Percentiles rank a stretch among this genome's conserved stretches.
phyloP scores from a whole-genome alignment of 23 red algal species.

The Gracilaria gracilis region DNA sequence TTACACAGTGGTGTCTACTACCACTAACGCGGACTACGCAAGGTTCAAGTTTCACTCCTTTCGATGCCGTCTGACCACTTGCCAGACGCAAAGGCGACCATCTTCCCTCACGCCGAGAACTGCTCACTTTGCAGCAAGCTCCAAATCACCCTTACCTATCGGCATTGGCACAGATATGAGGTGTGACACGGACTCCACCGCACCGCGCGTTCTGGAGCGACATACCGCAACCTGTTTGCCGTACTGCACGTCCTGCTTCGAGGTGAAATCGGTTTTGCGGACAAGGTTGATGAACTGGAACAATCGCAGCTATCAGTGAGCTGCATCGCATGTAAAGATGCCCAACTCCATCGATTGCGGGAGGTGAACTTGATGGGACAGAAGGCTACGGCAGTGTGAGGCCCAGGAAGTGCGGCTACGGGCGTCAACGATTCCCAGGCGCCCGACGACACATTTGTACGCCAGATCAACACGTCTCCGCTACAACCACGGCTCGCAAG shows the following conservation, averaged over 20 bases:
- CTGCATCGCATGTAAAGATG: constrained; percentile 49
- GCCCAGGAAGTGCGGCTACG: constrained; percentile 51
- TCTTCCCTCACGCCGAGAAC: constrained; percentile 43
- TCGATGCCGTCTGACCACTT: constrained; percentile 7
- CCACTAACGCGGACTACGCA: constrained; percentile 37
- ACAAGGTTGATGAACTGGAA: constrained; percentile 53
- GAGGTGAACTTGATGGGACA: constrained; percentile 24
- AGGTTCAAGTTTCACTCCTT: constrained; percentile 46
- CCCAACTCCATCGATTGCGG: constrained; percentile 50
- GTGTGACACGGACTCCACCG: constrained; percentile 16
- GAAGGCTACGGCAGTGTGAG: constrained; percentile 74
- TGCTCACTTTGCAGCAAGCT: constrained; percentile 1
- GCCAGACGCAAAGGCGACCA: constrained; percentile 52
- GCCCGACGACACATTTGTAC: constrained; percentile 26
- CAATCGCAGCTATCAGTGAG: constrained; percentile 28
- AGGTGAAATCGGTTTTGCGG: constrained; percentile 19
- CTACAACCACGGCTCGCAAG: constrained; percentile 61
- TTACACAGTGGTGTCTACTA: constrained; percentile 16
- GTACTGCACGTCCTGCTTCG: constrained; percentile 47
- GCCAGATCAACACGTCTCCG: constrained; percentile 66
- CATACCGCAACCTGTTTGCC: constrained; percentile 45
- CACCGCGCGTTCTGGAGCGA: constrained; percentile 9
- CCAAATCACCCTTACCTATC: constrained; percentile 7
- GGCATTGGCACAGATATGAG: constrained; percentile 40
- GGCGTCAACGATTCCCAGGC: constrained; percentile 50